Percentiles rank a stretch among this genome's conserved stretches.
phyloP scores from a whole-genome alignment of 1,139 yeast species.

The Protomyces inouyei region DNA sequence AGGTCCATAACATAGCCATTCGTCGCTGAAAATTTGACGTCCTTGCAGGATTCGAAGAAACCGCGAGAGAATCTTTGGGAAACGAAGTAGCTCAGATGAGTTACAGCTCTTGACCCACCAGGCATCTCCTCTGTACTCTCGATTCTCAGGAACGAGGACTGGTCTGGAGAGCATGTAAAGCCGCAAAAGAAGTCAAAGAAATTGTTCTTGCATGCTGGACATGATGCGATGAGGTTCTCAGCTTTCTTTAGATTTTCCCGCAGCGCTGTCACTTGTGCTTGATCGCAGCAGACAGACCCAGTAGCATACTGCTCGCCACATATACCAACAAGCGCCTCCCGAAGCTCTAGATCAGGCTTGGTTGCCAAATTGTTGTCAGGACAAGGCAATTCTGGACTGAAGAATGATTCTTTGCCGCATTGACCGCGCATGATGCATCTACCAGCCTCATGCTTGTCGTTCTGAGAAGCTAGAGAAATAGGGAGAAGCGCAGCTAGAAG shows the following conservation, averaged over 20 bases:
- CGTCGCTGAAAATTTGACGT: constrained; percentile 87
- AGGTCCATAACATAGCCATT: constrained; percentile 96
- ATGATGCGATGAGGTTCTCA: constrained; percentile 75
- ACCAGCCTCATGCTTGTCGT: constrained; percentile 10
- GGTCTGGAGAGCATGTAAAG: constrained; percentile 86
- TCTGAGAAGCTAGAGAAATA: too few relatives aligned
- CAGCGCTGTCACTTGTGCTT: constrained; percentile 46
- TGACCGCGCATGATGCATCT: constrained; percentile 33
- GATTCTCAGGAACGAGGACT: constrained; percentile 66
- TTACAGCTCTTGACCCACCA: constrained; percentile 57
- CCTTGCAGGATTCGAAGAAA: constrained; percentile 79
- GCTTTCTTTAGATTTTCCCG: constrained; percentile 61
- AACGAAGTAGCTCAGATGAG: constrained; percentile 64
- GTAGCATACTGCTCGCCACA: constrained; percentile 68
- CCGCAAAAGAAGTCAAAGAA: constrained; percentile 80
- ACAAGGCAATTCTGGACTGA: constrained; percentile 78
- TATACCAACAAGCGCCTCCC: constrained; percentile 49
- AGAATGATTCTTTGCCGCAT: constrained; percentile 77
- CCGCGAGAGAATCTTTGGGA: constrained; percentile 55
- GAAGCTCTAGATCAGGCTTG: constrained; percentile 47
- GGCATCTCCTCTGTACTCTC: constrained; percentile 51
- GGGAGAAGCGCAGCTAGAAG: too few relatives aligned
- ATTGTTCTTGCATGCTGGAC: constrained; percentile 90
- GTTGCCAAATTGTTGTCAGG: constrained; percentile 52
- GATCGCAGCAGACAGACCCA: constrained; percentile 51